Evolutionary conservation across 2,329 filamentous ascomycete genomes (phyloP), one percentile per base, ranked within the genome.

Genomic region (Coniochaeta hoffmannii): DNA sequence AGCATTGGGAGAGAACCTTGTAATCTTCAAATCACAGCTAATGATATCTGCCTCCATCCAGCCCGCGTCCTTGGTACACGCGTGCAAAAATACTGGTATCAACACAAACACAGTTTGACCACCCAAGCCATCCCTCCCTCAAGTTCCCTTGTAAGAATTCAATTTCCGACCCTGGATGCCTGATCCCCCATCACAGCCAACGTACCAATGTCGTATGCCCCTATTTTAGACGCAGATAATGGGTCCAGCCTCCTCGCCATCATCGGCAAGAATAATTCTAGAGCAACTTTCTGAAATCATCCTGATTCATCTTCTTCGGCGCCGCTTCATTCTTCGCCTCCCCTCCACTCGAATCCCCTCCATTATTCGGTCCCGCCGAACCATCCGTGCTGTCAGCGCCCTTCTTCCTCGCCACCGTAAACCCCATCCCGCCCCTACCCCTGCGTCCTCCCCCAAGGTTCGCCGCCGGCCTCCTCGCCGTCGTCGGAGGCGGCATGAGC

Each of bases 401-500:
- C 24, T 46, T 46, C 41, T 46, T 46, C 4, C 41, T 17, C 41
- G 26, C 41, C 6, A 19, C 41, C 10, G n/a, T 22, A 19, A 46
- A 46, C 17, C 41, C 41, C 19, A 46, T 6, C 2, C 41, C 41
- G 24, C 41, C 41, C 24, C 41, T 26, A 1, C 19, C 19, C n/a
- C 41, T 46, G 11, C 24, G 19, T 15, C 19, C 41, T 19, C 41
- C 41, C 2, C 24, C 19, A 26, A n/a, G 41, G 41, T 12, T 19
- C 36, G n/a, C 17, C 41, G 30, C 30, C 30, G 30, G 30, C 54
- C 77, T 71, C 54, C 75, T 72, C 30, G 78, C 63, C 19, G 66
- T 63, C 55, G 68, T 70, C 3, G 75, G 72, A 53, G 75, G 74
- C 15, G 73, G 71, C 67, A 81, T 76, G 44, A 79, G 68, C 12